Evolutionary conservation across 2,329 filamentous ascomycete species (phyloP), one percentile per base, ranked within the genome.

Genomic region (Penicillium hordei): DNA sequence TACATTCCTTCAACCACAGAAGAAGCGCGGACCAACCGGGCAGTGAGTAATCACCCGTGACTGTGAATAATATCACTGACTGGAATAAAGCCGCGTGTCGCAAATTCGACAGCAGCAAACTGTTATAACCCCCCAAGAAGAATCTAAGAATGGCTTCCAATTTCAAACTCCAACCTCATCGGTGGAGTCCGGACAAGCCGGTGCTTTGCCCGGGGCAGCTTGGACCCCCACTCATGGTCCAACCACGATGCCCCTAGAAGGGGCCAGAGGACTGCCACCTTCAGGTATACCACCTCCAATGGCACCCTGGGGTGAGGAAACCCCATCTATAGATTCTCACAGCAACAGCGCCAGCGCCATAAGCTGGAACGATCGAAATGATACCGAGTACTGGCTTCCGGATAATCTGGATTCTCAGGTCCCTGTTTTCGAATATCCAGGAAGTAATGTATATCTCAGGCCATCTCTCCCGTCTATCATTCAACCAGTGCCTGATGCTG

Each of bases 1-100:
- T 60, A 77, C 75, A 7, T 78, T 75, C 57, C 70, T 77, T 39
- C 70, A 73, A 44, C 74, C 74, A 7, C 74, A 76, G 57, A 78
- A 77, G 60, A 77, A 77, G 55, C 69, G 76, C 44, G 76, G 76
- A 5, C 64, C 76, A 39, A 68, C 71, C 27, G 71, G 70, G 53
- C 70, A 73, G 72, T 75, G 64, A 70, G 72, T 72, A 29, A 43
- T 55, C 25, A 15, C 40, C 46, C 57, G 33, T 29, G 52, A 65
- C 13, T 31, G 6, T 27, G 27, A 46, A 49, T 36, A 49, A 27
- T 31, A 27, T 46, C 60, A 60, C 55, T 42, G 48, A 43, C 38
- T 29, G 19, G 31, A 33, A 36, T 46, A 6, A 51, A 76, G 75
- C 58, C 73, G 75, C 33, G 69, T 76, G 33, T 67, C 69, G 19